Percentiles rank a stretch among this genome's conserved stretches.
These are phyloP conservation scores for Usnea hakonensis DNA, from an alignment of 495 filamentous ascomycete species.

Conservation along the genomic window DNA sequence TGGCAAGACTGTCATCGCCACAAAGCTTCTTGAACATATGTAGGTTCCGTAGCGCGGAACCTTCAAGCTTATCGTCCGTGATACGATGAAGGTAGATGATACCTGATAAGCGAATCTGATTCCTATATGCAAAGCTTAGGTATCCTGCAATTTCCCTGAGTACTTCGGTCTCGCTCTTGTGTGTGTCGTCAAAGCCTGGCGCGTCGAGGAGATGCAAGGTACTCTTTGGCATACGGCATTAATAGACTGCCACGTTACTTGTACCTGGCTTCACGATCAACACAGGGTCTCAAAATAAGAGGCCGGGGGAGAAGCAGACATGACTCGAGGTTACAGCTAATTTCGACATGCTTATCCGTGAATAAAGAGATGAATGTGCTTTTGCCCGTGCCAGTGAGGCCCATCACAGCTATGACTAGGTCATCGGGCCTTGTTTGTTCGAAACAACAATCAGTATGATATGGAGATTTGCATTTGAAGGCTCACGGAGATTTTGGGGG, in stretches of 20 bases:
- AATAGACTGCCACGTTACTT: background rate
- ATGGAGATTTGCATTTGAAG: too few species aligned
- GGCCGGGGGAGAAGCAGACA: background rate
- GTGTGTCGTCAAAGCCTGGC: background rate
- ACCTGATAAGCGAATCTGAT: conserved; percentile 23
- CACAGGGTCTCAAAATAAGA: background rate
- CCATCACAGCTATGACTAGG: conserved; percentile 37
- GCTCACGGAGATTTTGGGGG: too few species aligned
- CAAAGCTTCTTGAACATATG: conserved; percentile 40
- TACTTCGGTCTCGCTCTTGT: conserved; percentile 31
- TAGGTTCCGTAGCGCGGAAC: conserved; percentile 35
- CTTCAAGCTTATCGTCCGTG: conserved; percentile 31
- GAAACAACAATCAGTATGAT: too few species aligned
- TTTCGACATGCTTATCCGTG: background rate
- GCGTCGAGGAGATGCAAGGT: background rate
- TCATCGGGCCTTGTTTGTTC: too few species aligned
- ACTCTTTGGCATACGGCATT: too few species aligned
- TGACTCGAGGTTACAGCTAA: background rate
- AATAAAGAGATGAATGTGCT: background rate
- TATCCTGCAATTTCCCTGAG: conserved; percentile 32
- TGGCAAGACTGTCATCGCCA: conserved; percentile 31
- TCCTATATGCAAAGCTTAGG: conserved; percentile 19
- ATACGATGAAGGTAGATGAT: conserved; percentile 43
- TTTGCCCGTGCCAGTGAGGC: background rate
- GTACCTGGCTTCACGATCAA: background rate